Percentiles rank a stretch among this genome's conserved stretches.
Conservation (phyloP, 345 rosid genomes). For the Anacardium occidentale region DNA sequence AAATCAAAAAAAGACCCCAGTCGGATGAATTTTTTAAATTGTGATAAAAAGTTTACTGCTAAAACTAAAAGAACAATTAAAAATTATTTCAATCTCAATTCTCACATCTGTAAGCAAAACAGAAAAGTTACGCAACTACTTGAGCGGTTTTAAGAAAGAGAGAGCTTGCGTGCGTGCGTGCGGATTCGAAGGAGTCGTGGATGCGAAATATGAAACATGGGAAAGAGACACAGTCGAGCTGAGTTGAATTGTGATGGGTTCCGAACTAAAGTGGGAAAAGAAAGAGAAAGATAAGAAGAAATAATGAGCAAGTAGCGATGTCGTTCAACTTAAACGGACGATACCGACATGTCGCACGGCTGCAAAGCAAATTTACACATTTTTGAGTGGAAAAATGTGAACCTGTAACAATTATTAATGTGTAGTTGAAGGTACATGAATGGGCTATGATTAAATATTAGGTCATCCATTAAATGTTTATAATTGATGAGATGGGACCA, state of each 20-base stretch:
- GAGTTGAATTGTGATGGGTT: background rate
- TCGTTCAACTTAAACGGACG: background rate
- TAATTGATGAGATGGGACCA: too few species aligned
- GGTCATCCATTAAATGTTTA: too few species aligned
- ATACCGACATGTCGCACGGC: background rate
- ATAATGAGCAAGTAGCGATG: background rate
- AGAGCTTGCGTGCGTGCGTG: background rate
- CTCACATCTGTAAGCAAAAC: slow-evolving; percentile 1
- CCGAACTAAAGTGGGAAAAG: too few species aligned
- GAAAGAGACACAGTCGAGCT: background rate
- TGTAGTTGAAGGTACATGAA: too few species aligned
- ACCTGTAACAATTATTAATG: too few species aligned
- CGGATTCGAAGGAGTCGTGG: background rate
- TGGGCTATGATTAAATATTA: too few species aligned
- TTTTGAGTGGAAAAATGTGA: too few species aligned
- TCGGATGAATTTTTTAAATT: background rate
- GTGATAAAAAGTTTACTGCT: background rate
- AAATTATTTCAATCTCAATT: background rate
- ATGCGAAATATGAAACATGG: background rate
- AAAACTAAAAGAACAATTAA: background rate
- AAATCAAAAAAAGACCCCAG: background rate
- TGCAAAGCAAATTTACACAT: background rate
- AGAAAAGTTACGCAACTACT: background rate
- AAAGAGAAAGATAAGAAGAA: too few species aligned
- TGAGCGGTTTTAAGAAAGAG: background rate